Evolutionary conservation across 106 monocot species (phyloP), one percentile per base, ranked within the genome.

Genomic region (Chionographis japonica): DNA sequence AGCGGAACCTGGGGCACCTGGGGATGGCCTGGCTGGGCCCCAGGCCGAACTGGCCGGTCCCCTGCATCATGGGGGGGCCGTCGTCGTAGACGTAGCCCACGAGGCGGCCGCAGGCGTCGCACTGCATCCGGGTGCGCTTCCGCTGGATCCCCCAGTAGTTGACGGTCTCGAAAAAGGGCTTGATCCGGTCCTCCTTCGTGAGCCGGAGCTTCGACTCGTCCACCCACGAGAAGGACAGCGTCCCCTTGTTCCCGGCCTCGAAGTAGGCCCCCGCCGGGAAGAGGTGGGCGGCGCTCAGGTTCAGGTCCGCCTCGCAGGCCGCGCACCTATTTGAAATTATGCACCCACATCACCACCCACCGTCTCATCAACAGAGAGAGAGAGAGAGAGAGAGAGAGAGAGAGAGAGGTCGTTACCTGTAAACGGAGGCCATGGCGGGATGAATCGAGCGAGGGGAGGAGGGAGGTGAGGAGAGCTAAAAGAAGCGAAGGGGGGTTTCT

Each of bases 61-160:
- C 93, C 6, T 72, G 41, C 93, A 90, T 98, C 69, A 79, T 12
- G 41, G 90, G 92, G 40, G 90, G 90, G 3, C 98, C 98, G 40
- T 93, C 98, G 43, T 93, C 92, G 77, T 98, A 98, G 60, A 98
- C 64, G 70, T 90, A 67, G 14, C 92, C 93, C 40, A 98, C 69
- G 42, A 92, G 79, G 46, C 63, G 77, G 15, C 80, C 79, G 67
- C 98, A 98, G 63, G 80, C 63, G 72, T 75, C 83, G 79, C 98
- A 98, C 62, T 70, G 60, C 55, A 93, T 83, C 70, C 68, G 76
- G 50, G 83, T 87, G 51, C 98, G 78, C 73, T 60, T 68, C 50
- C 98, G 74, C 58, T 90, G 87, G 83, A 98, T 83, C 8, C 98
- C 98, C 98, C 98, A 98, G 83, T 98, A 98, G 65, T 93, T 78